These are phyloP conservation scores for Pseudognaphalium luteoalbum DNA, from an alignment of 129 eudicot species.

Conservation along the genomic window DNA sequence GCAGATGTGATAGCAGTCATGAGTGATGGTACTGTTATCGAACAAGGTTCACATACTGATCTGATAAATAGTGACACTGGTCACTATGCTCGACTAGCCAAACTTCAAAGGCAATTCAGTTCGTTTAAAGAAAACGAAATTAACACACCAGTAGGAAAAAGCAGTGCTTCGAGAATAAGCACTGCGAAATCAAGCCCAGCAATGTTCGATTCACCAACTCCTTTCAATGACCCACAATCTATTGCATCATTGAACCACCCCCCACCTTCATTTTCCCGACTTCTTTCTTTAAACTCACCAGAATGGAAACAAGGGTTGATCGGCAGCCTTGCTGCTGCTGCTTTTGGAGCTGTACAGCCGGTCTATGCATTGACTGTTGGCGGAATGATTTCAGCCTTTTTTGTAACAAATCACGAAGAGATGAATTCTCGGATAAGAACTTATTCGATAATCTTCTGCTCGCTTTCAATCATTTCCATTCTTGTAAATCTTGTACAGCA, in stretches of 20 bases:
- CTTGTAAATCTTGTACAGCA: constrained; percentile 71
- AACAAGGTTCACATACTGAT: constrained; percentile 70
- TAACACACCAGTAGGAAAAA: constrained; percentile 38
- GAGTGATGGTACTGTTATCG: constrained; percentile 59
- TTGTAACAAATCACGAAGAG: constrained; percentile 55
- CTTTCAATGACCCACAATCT: constrained; percentile 22
- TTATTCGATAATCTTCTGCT: constrained; percentile 57
- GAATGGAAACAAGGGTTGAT: constrained; percentile 86
- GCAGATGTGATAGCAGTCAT: constrained; percentile 87
- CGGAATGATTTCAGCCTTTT: constrained; percentile 90
- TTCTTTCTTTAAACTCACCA: constrained; percentile 61
- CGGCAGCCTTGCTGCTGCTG: constrained; percentile 73
- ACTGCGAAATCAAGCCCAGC: constrained; percentile 66
- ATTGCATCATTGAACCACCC: constrained; percentile 32
- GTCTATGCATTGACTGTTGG: constrained; percentile 85
- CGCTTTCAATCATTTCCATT: constrained; percentile 66
- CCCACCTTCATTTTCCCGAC: constrained; percentile 62
- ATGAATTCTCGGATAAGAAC: constrained; percentile 60
- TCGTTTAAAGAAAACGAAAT: constrained; percentile 53
- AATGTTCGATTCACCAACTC: constrained; percentile 48
- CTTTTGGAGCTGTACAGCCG: constrained; percentile 86
- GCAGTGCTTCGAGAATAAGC: constrained; percentile 71
- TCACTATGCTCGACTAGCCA: constrained; percentile 69
- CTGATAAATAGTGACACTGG: constrained; percentile 54
- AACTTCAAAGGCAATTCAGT: constrained; percentile 72